Evolutionary conservation across 2,329 filamentous ascomycete genomes (phyloP), one percentile per base, ranked within the genome.

Genomic region (Aspergillus unguis): DNA sequence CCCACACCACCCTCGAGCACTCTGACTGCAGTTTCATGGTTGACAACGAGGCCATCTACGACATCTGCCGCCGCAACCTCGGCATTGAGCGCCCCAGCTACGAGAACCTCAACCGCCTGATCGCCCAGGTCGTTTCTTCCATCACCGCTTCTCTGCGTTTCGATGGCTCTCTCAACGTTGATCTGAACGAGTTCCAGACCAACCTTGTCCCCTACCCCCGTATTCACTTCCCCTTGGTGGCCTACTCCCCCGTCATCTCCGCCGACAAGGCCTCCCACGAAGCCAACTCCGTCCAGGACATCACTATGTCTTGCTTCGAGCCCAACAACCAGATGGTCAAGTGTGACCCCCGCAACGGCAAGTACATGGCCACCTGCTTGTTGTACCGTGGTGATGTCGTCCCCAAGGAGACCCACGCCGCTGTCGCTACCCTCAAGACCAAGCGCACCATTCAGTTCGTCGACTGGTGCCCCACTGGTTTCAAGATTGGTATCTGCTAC

Each of bases 401-500:
- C 58, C 90, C 92, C 77, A 95, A 95, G 80, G 92, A 97, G 70
- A 89, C 90, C 63, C 90, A 96, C 81, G 84, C 80, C 56, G 92
- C 94, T 61, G 92, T 97, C 64, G 92, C 92, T 58, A 91, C 89
- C 62, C 88, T 97, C 73, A 99, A 97, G 90, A 96, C 94, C 76
- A 97, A 96, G 88, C 88, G 90, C 70, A 96, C 94, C 67, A 95
- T 99, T 73, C 92, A 97, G 80, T 96, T 97, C 74, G 94, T 99
- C 72, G 94, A 99, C 80, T 99, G 94, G 94, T 99, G 94, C 85
- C 94, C 94, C 57, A 99, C 94, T 77, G 94, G 94, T 65, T 99
- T 99, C 88, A 99, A 99, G 89, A 90, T 99, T 65, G 94, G 94
- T 83, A 99, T 99, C 83, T 96, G 92, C 88, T 97, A 95, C 86